Evolutionary conservation across 768 basidiomycete genomes (phyloP).

Genomic region (Termitomyces sp.): DNA sequence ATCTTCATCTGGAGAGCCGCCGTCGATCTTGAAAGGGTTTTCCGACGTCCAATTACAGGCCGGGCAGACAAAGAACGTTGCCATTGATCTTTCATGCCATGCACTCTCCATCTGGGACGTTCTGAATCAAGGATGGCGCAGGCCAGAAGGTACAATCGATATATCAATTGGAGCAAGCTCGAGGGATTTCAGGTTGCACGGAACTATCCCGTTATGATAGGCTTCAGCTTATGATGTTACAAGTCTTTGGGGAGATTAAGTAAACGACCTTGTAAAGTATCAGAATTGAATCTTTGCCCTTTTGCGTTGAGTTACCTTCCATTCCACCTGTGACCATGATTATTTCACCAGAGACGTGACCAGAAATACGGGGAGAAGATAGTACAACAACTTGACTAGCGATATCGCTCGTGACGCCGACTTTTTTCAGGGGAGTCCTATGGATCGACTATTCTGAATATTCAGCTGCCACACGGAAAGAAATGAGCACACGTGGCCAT

Average conservation of each 20-base stretch:
- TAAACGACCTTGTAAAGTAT: constrained; percentile 21
- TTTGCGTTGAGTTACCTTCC: constrained; percentile 46
- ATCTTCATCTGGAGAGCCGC: constrained; percentile 43
- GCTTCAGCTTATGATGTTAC: neutral
- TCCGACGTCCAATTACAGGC: constrained; percentile 36
- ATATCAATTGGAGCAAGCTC: constrained; percentile 53
- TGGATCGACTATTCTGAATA: neutral
- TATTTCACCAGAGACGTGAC: constrained; percentile 66
- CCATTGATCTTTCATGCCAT: constrained; percentile 43
- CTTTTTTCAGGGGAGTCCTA: constrained; percentile 67
- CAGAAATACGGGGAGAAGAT: constrained; percentile 55
- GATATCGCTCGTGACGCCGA: constrained; percentile 56
- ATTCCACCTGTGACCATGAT: constrained; percentile 73
- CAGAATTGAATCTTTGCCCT: neutral
- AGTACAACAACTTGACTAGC: constrained; percentile 60
- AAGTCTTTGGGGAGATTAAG: constrained; percentile 23
- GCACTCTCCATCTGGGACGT: constrained; percentile 59
- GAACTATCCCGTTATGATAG: constrained; percentile 6
- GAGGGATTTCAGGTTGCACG: constrained; percentile 27
- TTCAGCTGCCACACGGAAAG: neutral
- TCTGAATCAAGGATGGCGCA: constrained; percentile 51
- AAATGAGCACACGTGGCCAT: constrained; percentile 54
- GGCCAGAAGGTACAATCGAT: constrained; percentile 46
- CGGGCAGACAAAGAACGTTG: constrained; percentile 29
- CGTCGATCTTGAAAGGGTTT: constrained; percentile 52